Conservation (phyloP, 1,284 basidiomycete species). For the Mycena citricolor region DNA sequence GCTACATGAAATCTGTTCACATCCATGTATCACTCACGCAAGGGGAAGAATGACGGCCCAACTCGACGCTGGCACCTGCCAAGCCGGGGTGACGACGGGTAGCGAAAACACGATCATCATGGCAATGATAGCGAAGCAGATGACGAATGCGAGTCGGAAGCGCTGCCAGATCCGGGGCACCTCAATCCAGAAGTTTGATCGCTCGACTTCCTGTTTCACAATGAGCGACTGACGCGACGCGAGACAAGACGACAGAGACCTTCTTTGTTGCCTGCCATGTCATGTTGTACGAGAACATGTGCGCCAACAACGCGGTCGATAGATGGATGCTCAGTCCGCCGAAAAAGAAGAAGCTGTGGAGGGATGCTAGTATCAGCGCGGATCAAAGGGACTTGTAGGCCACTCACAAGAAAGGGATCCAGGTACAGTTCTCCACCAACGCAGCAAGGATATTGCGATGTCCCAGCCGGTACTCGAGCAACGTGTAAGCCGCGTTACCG, state of each 20-base stretch:
- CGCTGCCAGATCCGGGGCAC: slow-evolving; percentile 78
- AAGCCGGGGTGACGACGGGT: slow-evolving; percentile 53
- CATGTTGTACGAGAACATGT: slow-evolving; percentile 84
- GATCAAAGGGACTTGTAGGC: slow-evolving; percentile 3
- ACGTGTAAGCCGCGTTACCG: slow-evolving; percentile 70
- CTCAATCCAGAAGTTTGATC: slow-evolving; percentile 86
- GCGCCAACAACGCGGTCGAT: slow-evolving; percentile 72
- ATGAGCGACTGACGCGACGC: slow-evolving; percentile 1
- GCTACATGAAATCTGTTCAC: too few species aligned
- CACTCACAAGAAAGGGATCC: slow-evolving; percentile 79
- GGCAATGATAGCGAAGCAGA: slow-evolving; percentile 49
- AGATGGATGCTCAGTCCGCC: slow-evolving; percentile 77
- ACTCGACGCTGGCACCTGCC: slow-evolving; percentile 56
- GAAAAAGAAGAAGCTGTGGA: slow-evolving; percentile 79
- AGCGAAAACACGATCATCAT: slow-evolving; percentile 58
- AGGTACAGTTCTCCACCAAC: slow-evolving; percentile 66
- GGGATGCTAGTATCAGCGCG: slow-evolving; percentile 1
- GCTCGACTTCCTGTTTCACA: slow-evolving; percentile 56
- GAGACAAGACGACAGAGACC: slow-evolving; percentile 25
- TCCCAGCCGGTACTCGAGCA: slow-evolving; percentile 77
- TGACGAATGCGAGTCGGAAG: slow-evolving; percentile 63
- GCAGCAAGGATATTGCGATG: slow-evolving; percentile 53
- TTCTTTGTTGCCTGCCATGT: slow-evolving; percentile 79
- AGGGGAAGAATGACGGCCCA: slow-evolving; percentile 75
- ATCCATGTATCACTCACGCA: slow-evolving; percentile 55